A percentile compares a stretch with the other conserved stretches of the same genome.
phyloP scores from a whole-genome alignment of 1,284 basidiomycete genomes.

The Limonomyces culmigenus region DNA sequence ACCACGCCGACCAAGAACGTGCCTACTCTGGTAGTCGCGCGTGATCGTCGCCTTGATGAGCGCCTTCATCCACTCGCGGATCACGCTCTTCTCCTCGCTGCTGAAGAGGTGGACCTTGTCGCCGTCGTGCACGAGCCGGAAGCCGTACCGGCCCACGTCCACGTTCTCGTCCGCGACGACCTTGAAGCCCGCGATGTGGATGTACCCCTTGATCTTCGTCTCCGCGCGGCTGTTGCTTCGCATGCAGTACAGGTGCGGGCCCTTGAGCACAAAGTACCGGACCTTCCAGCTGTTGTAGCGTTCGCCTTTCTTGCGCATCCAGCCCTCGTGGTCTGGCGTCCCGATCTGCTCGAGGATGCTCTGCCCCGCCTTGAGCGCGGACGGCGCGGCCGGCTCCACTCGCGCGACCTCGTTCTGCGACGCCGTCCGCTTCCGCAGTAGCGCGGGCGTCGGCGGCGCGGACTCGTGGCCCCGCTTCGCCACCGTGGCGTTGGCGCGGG shows the following conservation, averaged over 20 bases:
- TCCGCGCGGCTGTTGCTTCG: conserved; percentile 61
- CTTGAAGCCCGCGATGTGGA: conserved; percentile 86
- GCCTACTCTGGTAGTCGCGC: conserved; percentile 75
- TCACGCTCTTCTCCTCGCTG: conserved; percentile 67
- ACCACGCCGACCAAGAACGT: too few relatives aligned
- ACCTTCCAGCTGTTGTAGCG: conserved; percentile 89
- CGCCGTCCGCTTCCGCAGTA: conserved; percentile 33
- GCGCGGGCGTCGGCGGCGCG: conserved; percentile 18
- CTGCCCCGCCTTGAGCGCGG: conserved; percentile 39
- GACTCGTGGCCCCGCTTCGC: conserved; percentile 13
- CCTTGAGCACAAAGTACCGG: conserved; percentile 91
- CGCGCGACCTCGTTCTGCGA: conserved; percentile 17
- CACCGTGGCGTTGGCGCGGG: not conserved
- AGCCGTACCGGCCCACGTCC: conserved; percentile 87
- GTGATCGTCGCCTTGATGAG: conserved; percentile 98
- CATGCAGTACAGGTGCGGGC: conserved; percentile 76
- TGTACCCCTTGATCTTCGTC: conserved; percentile 88
- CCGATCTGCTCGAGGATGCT: conserved; percentile 82
- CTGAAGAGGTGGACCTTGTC: conserved; percentile 88
- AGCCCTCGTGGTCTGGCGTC: conserved; percentile 74
- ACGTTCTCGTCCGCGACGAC: conserved; percentile 87
- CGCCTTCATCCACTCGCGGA: conserved; percentile 99
- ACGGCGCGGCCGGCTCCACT: conserved; percentile 6
- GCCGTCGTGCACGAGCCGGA: conserved; percentile 82
- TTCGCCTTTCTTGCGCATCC: conserved; percentile 94